Evolutionary conservation across 1,284 basidiomycete genomes (phyloP).

Genomic region (Cutaneotrichosporon sp.): DNA sequence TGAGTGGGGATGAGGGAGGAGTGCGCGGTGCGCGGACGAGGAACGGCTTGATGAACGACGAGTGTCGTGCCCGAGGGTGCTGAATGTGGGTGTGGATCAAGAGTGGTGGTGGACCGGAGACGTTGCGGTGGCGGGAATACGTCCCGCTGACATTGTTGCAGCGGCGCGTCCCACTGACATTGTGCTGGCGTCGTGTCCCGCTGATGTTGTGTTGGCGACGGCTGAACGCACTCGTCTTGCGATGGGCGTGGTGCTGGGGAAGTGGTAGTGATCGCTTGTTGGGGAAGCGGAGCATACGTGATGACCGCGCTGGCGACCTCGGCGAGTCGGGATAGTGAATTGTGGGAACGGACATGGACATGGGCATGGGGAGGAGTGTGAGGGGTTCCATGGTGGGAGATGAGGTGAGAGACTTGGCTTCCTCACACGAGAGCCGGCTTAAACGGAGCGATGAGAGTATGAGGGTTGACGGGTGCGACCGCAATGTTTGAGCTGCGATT

Average conservation of each 20-base stretch:
- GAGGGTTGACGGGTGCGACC: neutral
- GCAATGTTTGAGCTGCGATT: neutral
- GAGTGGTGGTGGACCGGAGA: neutral
- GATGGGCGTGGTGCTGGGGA: slow-evolving; percentile 11
- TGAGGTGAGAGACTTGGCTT: neutral
- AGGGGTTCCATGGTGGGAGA: neutral
- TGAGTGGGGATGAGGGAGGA: neutral
- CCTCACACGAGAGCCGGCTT: neutral
- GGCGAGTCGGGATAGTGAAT: neutral
- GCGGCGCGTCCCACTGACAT: neutral
- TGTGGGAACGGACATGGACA: neutral
- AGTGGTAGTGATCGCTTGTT: neutral
- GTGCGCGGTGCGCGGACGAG: neutral
- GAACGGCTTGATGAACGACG: slow-evolving; percentile 10
- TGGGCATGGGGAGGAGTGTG: neutral
- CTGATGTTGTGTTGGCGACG: neutral
- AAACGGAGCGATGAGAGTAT: neutral
- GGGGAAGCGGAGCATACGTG: neutral
- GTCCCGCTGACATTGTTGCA: neutral
- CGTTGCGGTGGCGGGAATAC: neutral
- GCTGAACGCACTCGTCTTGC: slow-evolving; percentile 8
- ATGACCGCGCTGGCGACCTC: neutral
- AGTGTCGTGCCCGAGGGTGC: neutral
- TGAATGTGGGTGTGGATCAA: slow-evolving; percentile 6
- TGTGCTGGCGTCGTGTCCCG: neutral